Evolutionary conservation across 2,329 filamentous ascomycete genomes (phyloP).

Genomic region (Penicillium sp.): DNA sequence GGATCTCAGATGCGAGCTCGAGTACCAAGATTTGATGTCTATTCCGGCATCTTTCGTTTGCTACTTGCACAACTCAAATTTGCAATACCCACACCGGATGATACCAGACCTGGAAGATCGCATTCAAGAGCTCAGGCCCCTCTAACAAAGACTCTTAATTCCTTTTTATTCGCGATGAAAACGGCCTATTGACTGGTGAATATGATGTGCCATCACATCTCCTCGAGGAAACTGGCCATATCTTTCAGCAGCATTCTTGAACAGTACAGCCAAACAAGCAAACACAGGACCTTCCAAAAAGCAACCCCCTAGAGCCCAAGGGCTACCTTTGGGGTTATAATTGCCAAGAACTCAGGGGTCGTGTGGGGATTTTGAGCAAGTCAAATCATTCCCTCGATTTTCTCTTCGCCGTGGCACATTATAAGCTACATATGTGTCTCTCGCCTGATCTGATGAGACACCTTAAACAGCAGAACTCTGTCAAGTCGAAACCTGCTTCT

Average conservation of each 20-base stretch:
- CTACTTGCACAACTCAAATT: neutral
- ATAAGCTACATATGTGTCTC: neutral
- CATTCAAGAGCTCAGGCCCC: too few species aligned
- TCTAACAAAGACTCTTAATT: too few species aligned
- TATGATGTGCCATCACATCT: neutral
- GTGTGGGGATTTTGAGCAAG: neutral
- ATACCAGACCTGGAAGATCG: neutral
- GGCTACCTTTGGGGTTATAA: neutral
- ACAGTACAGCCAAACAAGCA: neutral
- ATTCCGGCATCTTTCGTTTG: neutral
- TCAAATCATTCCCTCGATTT: neutral
- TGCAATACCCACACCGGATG: neutral
- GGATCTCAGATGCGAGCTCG: neutral
- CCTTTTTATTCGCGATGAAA: too few species aligned
- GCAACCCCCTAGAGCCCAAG: neutral
- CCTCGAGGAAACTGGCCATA: neutral
- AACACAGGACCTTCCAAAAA: neutral
- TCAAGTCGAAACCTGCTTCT: neutral
- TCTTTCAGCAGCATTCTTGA: neutral
- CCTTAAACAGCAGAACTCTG: neutral
- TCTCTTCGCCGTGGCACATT: neutral
- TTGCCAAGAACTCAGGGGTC: neutral
- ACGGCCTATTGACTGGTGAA: too few species aligned
- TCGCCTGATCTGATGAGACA: neutral
- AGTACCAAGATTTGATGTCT: neutral